Percentiles rank a stretch among this genome's conserved stretches.
Conservation (phyloP, 148 eudicot species). For the Suaeda aralocaspica region DNA sequence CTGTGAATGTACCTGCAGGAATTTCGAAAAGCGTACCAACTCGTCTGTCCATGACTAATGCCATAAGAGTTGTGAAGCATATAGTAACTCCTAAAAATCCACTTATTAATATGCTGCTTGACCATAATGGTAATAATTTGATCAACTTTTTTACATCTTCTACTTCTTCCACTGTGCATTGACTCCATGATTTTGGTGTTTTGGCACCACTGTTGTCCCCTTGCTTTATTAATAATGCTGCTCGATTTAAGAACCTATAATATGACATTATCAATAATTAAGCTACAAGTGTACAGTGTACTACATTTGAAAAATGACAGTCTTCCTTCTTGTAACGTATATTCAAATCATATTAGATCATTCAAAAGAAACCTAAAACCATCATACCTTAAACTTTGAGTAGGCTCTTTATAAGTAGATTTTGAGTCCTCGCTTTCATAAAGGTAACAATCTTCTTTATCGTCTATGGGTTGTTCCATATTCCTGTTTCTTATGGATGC, state of each 20-base stretch:
- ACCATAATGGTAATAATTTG: slow-evolving; percentile 55
- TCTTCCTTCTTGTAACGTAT: too few relatives aligned
- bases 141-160: slow-evolving; percentile 49
- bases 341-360: too few relatives aligned
- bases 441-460: slow-evolving; percentile 21
- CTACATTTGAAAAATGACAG: background rate
- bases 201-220: background rate
- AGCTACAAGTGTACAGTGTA: too few relatives aligned
- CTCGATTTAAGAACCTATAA: slow-evolving; percentile 40
- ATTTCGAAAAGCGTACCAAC: slow-evolving; percentile 32
- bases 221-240: slow-evolving; percentile 28
- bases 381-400: slow-evolving; percentile 30
- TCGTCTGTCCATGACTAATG: slow-evolving; percentile 46
- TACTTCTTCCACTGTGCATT: slow-evolving; percentile 48
- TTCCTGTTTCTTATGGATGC: slow-evolving; percentile 35
- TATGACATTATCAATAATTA: background rate
- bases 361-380: too few relatives aligned
- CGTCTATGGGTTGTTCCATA: background rate
- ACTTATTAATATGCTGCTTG: slow-evolving; percentile 41
- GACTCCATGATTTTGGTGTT: slow-evolving; percentile 34
- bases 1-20: slow-evolving; percentile 35
- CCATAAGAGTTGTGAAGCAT: slow-evolving; percentile 54
- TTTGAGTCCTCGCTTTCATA: slow-evolving; percentile 19
- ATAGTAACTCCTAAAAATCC: slow-evolving; percentile 44
- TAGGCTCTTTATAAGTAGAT: slow-evolving; percentile 18